Evolutionary conservation across 164 flowering plant species (phyloP).

Genomic region (Houttuynia cordata): DNA sequence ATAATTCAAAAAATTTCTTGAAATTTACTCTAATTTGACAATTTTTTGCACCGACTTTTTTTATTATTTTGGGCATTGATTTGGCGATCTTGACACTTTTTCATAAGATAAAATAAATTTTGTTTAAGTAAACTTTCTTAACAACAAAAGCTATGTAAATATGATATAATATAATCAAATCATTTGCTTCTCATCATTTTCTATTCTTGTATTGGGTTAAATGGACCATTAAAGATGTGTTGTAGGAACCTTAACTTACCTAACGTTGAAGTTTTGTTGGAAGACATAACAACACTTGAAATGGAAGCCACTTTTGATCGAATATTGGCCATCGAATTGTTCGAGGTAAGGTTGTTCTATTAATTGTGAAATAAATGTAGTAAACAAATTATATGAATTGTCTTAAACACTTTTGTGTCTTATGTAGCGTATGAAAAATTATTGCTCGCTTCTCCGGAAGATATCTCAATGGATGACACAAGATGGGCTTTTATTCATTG

Average conservation of each 20-base stretch:
- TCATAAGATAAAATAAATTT: too few species aligned
- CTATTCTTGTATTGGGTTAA: too few species aligned
- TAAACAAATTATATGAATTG: background rate
- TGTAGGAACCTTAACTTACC: slow-evolving; percentile 46
- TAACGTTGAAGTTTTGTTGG: slow-evolving; percentile 68
- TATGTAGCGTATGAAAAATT: slow-evolving; percentile 16
- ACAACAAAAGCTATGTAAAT: background rate
- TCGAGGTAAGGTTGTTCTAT: slow-evolving; percentile 43
- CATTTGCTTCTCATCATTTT: background rate
- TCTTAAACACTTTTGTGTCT: background rate
- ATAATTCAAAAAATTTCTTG: background rate
- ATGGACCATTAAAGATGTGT: background rate
- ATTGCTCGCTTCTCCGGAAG: slow-evolving; percentile 8
- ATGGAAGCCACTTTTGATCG: slow-evolving; percentile 79
- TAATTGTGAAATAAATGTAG: background rate
- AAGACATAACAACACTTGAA: slow-evolving; percentile 69
- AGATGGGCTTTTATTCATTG: slow-evolving; percentile 18
- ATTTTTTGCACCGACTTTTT: too few species aligned
- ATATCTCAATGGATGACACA: slow-evolving; percentile 13
- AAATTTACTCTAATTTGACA: too few species aligned
- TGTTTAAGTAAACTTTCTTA: background rate
- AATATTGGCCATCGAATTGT: slow-evolving; percentile 77
- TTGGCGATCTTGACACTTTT: too few species aligned
- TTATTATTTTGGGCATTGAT: too few species aligned
- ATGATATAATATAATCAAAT: too few species aligned